Percentiles rank a stretch among this genome's conserved stretches.
Conservation (phyloP, 371 early-diverging fungal genomes). For the Mucor piriformis region DNA sequence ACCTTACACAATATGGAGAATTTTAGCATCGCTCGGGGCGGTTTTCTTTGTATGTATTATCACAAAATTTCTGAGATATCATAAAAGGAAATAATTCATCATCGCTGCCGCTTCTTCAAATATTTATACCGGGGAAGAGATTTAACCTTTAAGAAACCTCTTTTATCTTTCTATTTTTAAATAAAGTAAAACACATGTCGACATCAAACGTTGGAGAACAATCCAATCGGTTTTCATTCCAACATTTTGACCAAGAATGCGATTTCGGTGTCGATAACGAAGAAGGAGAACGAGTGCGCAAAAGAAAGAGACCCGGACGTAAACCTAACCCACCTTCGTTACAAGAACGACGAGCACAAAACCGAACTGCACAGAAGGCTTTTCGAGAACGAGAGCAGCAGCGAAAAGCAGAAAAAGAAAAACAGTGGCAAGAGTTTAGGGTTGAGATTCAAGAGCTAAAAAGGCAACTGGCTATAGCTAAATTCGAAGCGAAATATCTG, state of each 20-base stretch:
- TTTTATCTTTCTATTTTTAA: background rate
- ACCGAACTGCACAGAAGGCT: conserved; percentile 28
- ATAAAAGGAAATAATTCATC: too few species aligned
- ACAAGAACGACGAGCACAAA: conserved; percentile 30
- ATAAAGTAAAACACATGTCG: background rate
- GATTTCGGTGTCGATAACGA: conserved; percentile 29
- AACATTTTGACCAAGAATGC: conserved; percentile 29
- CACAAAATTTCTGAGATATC: conserved; percentile 19
- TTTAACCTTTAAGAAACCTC: too few species aligned
- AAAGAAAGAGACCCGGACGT: conserved; percentile 31
- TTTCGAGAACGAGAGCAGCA: conserved; percentile 31
- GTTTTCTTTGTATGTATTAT: conserved; percentile 51
- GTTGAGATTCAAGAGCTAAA: conserved; percentile 28
- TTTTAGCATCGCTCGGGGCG: conserved; percentile 53
- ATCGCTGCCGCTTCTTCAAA: too few species aligned
- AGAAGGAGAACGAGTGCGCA: conserved; percentile 23
- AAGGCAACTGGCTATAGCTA: conserved; percentile 22
- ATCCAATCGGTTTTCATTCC: conserved; percentile 15
- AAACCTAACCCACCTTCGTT: conserved; percentile 30
- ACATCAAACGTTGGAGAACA: background rate
- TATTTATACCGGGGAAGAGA: background rate
- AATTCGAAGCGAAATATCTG: conserved; percentile 45
- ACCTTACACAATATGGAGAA: conserved; percentile 52
- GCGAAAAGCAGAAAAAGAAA: conserved; percentile 29
- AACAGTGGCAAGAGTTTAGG: conserved; percentile 20